phyloP scores from a whole-genome alignment of 805 yeast genomes.

The Peterozyma toletana region DNA sequence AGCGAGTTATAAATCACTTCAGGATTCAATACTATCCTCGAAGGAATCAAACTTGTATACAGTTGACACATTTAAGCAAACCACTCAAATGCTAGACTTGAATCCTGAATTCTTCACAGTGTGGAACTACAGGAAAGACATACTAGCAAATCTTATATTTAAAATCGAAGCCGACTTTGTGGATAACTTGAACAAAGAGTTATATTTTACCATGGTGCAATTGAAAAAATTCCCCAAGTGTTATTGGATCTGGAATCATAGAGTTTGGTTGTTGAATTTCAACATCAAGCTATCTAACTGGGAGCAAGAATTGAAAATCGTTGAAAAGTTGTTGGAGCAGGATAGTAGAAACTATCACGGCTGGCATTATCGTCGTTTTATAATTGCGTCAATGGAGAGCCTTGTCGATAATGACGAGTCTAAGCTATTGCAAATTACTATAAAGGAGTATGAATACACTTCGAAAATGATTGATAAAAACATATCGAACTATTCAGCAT shows the following conservation, averaged over 20 bases:
- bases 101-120: conserved; percentile 86
- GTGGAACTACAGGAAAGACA: conserved; percentile 87
- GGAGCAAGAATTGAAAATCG: conserved; percentile 64
- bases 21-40: conserved; percentile 31
- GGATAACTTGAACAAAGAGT: conserved; percentile 44
- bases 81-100: conserved; percentile 48
- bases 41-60: conserved; percentile 22
- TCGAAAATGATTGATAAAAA: conserved; percentile 71
- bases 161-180: conserved; percentile 6
- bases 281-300: conserved; percentile 47
- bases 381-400: conserved; percentile 34
- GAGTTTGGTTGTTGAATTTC: conserved; percentile 69
- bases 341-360: conserved; percentile 92
- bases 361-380: conserved; percentile 86
- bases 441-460: conserved; percentile 67
- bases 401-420: conserved; percentile 9
- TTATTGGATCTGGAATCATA: conserved; percentile 95
- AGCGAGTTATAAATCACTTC: conserved; percentile 40
- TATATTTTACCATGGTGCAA: conserved; percentile 49
- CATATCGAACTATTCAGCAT: conserved; percentile 90
- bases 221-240: conserved; percentile 74
- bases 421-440: conserved; percentile 21
- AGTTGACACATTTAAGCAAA: conserved; percentile 36
- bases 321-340: conserved; percentile 54
- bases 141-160: conserved; percentile 31